Conservation (phyloP, 345 rosid genomes). For the Melastoma malabathricum region DNA sequence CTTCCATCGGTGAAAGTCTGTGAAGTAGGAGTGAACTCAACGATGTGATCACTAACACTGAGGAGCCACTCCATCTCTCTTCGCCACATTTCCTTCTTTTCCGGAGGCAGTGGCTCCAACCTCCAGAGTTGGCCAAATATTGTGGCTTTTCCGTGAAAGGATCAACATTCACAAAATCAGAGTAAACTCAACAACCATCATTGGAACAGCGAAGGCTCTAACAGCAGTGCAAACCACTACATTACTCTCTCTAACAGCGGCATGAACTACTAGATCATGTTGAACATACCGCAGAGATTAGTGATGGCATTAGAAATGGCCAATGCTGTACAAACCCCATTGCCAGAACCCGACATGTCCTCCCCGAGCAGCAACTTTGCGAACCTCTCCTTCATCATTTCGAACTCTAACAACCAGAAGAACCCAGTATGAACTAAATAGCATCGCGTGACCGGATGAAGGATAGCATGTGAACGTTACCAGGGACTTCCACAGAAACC, state of each 20-base stretch:
- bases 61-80: constrained; percentile 98
- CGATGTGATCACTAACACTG: constrained; percentile 85
- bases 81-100: constrained; percentile 94
- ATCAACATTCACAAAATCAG: neutral
- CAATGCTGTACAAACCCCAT: constrained; percentile 87
- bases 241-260: too few species aligned
- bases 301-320: constrained; percentile 94
- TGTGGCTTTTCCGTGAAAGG: constrained; percentile 37
- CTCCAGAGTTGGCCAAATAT: constrained; percentile 97
- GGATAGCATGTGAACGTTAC: constrained; percentile 16
- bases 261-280: too few species aligned
- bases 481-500: constrained; percentile 40
- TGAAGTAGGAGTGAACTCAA: constrained; percentile 88
- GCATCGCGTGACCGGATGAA: neutral
- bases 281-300: constrained; percentile 82
- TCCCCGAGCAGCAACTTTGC: constrained; percentile 91
- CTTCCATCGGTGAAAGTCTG: constrained; percentile 93
- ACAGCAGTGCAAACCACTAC: neutral
- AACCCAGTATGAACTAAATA: constrained; percentile 4
- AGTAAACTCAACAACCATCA: constrained; percentile 2
- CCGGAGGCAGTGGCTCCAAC: constrained; percentile 60
- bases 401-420: constrained; percentile 39
- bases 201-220: constrained; percentile 3
- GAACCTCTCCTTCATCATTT: constrained; percentile 97
- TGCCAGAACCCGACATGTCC: constrained; percentile 99